These are phyloP conservation scores for Silene noctiflora DNA, from an alignment of 179 eudicot species.

Conservation along the genomic window DNA sequence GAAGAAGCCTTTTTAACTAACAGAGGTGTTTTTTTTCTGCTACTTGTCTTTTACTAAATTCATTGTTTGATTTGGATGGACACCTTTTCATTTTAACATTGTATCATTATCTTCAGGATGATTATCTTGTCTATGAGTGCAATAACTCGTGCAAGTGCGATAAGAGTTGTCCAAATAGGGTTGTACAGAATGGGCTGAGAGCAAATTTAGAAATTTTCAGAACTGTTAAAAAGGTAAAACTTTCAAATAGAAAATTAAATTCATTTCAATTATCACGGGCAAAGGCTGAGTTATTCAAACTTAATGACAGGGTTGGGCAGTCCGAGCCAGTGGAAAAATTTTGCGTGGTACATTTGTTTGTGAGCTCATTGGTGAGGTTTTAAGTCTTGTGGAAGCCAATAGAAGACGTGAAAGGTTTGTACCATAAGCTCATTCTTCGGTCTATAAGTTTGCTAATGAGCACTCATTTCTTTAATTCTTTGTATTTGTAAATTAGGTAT, in stretches of 20 bases:
- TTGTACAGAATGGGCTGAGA: constrained; percentile 80
- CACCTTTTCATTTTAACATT: background rate
- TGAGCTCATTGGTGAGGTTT: constrained; percentile 83
- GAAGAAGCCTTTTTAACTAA: background rate
- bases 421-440: background rate
- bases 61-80: background rate
- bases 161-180: constrained; percentile 75
- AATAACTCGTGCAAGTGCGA: constrained; percentile 70
- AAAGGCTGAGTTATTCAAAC: constrained; percentile 15
- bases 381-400: constrained; percentile 65
- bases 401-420: constrained; percentile 66
- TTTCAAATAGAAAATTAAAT: background rate
- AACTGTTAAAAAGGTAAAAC: constrained; percentile 72
- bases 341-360: constrained; percentile 74
- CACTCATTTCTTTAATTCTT: background rate
- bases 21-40: background rate
- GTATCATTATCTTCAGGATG: constrained; percentile 51
- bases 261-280: constrained; percentile 9
- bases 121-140: constrained; percentile 84
- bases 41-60: background rate
- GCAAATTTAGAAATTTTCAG: constrained; percentile 77
- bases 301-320: constrained; percentile 83
- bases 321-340: constrained; percentile 68
- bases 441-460: background rate
- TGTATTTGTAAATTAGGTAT: constrained; percentile 38